Conservation (phyloP, 257 asterid species). For the Solanum tarapatanum region DNA sequence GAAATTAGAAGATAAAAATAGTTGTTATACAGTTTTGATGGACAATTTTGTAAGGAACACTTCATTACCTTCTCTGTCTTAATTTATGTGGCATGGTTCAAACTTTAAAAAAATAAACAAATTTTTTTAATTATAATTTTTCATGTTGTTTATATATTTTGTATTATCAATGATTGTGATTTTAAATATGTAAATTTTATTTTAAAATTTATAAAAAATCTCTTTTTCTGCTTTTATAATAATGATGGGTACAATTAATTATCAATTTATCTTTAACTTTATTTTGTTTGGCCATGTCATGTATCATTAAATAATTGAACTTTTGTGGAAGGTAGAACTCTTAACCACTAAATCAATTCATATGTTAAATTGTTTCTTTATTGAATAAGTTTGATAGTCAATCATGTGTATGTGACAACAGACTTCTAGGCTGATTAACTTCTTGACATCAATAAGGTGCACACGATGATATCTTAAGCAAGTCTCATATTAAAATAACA, state of each 20-base stretch:
- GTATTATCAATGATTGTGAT: too few relatives aligned
- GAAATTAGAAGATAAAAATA: background rate
- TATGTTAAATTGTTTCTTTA: background rate
- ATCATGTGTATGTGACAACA: too few relatives aligned
- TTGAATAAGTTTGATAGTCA: background rate
- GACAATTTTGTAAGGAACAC: background rate
- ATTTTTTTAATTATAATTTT: too few relatives aligned
- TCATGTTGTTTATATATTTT: too few relatives aligned
- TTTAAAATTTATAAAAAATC: too few relatives aligned
- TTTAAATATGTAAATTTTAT: too few relatives aligned
- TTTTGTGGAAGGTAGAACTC: background rate
- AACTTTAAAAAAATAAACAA: accelerated
- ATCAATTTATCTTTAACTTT: background rate
- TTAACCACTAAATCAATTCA: background rate
- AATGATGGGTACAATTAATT: background rate
- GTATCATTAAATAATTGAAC: background rate
- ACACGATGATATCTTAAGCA: too few relatives aligned
- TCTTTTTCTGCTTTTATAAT: too few relatives aligned
- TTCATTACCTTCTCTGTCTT: background rate
- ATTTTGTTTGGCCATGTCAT: background rate
- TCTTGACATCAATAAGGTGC: too few relatives aligned
- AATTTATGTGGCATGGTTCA: background rate
- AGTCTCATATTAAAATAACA: too few relatives aligned
- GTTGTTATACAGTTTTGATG: background rate
- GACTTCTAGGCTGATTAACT: background rate